Base-by-base conservation (phyloP, 2,329 filamentous ascomycete species). In the Bimuria novae-zelandiae region DNA sequence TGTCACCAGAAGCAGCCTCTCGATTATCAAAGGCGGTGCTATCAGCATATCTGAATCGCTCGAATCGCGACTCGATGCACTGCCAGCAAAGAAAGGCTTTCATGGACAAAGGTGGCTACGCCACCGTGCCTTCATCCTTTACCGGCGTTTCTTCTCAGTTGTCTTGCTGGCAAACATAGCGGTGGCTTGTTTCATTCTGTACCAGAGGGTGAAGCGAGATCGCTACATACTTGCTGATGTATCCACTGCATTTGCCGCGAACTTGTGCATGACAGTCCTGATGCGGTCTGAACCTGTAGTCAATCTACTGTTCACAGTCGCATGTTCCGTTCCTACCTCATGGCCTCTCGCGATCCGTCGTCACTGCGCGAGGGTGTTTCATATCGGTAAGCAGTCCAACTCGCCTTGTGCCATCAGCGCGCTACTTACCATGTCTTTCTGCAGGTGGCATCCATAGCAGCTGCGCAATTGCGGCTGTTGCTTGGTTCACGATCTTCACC, bases 401-500 rank as follows among this genome's bases (percentile, higher is more conserved):
- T 8, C 22, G 25, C 2, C n/a, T 16, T 2, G 8, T 16, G 16
- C n/a, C 25, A 27, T 27, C 25, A 6, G 10, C 25, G 10, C 25
- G 25, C 25, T 3, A n/a, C 37, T 41, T 4, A 41, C 21, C 14
- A 8, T 25, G 12, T 8, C 14, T 17, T 8, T 16, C n/a, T n/a
- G n/a, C n/a, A 41, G 37, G 37, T 8, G 73, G 73, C 1, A 66
- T 75, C 16, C 73, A 75, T 36, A 71, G 67, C 29, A 71, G 69
- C 16, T 70, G 68, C 40, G 72, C 69, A 2, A 63, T 73, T 25
- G 69, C 69, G 7, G 67, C 70, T 2, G 65, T 63, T 5, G 51
- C 64, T 16, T 81, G 79, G 78, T 80, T 79, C 60, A 64, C 76
- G 14, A 67, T 77, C 40, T 76, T 80, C 52, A 70, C 73, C 3